phyloP scores from a whole-genome alignment of 768 basidiomycete genomes.

The Panellus pusillus region DNA sequence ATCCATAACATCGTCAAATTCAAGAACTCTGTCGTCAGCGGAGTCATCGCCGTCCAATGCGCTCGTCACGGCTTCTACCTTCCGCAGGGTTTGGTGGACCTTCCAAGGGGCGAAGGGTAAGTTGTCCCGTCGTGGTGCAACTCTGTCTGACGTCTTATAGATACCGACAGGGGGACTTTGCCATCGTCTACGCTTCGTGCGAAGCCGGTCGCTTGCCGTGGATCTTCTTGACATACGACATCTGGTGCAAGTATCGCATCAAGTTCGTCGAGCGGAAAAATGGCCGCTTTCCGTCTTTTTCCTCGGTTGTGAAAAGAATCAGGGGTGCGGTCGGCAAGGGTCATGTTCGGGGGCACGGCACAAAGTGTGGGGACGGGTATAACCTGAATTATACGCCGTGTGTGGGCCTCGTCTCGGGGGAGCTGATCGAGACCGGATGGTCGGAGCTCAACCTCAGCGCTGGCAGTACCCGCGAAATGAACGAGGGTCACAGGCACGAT shows the following conservation, averaged over 20 bases:
- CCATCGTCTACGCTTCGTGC: too few species aligned
- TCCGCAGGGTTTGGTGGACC: neutral
- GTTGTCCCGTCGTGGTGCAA: neutral
- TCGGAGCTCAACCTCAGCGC: constrained; percentile 11
- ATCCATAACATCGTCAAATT: constrained; percentile 13
- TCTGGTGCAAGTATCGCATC: constrained; percentile 4
- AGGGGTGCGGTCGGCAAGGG: constrained; percentile 14
- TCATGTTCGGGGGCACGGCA: constrained; percentile 6
- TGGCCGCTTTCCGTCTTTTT: neutral
- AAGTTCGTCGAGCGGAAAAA: neutral
- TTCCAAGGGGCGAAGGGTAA: constrained; percentile 4
- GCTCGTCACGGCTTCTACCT: constrained; percentile 9
- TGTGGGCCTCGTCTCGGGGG: constrained; percentile 9
- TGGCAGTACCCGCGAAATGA: constrained; percentile 12
- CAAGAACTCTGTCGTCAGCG: neutral
- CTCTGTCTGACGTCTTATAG: neutral
- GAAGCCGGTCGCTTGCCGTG: neutral
- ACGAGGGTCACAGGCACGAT: constrained; percentile 22
- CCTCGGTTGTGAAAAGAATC: neutral
- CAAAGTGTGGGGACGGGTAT: neutral
- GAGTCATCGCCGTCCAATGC: constrained; percentile 11
- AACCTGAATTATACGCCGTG: neutral
- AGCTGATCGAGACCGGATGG: constrained; percentile 18
- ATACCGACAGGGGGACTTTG: too few species aligned
- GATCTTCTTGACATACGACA: constrained; percentile 13